phyloP scores from a whole-genome alignment of 2,329 filamentous ascomycete genomes.

The Cladosporium sp. region DNA sequence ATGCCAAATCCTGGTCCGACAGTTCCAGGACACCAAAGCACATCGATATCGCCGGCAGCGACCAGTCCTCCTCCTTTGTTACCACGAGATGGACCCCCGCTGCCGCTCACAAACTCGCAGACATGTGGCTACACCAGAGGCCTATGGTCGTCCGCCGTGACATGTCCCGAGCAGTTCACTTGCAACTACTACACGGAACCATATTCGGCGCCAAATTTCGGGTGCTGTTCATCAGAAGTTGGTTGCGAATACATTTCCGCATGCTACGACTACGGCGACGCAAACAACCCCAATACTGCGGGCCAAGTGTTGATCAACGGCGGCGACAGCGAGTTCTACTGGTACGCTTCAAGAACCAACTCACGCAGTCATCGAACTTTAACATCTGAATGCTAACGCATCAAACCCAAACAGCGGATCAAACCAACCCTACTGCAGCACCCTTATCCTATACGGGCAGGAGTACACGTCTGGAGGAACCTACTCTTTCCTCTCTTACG shows the following conservation, averaged over 20 bases:
- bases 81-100: not conserved
- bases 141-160: constrained; percentile 10
- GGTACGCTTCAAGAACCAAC: not conserved
- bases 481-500: constrained; percentile 7
- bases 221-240: constrained; percentile 4
- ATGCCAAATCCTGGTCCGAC: no score
- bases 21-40: no score
- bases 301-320: not conserved
- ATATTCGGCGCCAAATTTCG: constrained; percentile 10
- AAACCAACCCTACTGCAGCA: constrained; percentile 2
- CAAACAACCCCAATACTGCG: not conserved
- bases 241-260: constrained; percentile 12
- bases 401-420: not conserved
- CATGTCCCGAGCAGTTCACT: not conserved
- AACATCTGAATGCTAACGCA: not conserved
- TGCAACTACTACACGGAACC: constrained; percentile 9
- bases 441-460: constrained; percentile 5
- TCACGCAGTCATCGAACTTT: not conserved
- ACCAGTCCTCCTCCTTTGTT: not conserved
- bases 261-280: constrained; percentile 7
- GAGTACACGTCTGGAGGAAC: not conserved
- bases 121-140: constrained; percentile 13
- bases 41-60: not conserved
- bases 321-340: not conserved
- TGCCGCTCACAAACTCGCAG: constrained; percentile 2